Evolutionary conservation across 2,329 filamentous ascomycete genomes (phyloP).

Genomic region (Colletotrichum abscissum): DNA sequence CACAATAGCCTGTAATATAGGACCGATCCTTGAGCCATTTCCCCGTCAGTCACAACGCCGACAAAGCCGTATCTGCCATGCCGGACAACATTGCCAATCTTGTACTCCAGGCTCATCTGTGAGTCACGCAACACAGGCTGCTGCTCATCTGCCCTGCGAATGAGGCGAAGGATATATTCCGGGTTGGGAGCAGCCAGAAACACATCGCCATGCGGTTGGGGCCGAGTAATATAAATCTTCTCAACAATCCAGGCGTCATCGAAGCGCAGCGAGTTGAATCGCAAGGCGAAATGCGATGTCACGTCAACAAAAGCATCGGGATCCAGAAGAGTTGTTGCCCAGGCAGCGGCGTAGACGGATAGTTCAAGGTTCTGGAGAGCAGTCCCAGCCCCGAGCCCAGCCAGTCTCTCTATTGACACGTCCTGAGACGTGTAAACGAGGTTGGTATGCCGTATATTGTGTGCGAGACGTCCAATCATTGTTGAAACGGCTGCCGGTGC

Average conservation of each 20-base stretch:
- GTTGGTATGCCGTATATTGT: constrained; percentile 70
- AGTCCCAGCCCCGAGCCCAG: constrained; percentile 42
- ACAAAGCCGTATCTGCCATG: constrained; percentile 85
- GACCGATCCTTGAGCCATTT: constrained; percentile 39
- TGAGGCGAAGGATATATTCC: constrained; percentile 45
- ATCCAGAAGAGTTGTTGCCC: constrained; percentile 71
- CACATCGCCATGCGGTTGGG: constrained; percentile 16
- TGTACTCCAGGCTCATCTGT: constrained; percentile 56
- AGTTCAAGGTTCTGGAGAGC: constrained; percentile 67
- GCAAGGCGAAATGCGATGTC: constrained; percentile 40
- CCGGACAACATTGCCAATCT: constrained; percentile 84
- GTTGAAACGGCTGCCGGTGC: constrained; percentile 71
- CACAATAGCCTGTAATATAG: constrained; percentile 20
- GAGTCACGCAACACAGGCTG: constrained; percentile 50
- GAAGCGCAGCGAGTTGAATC: constrained; percentile 60
- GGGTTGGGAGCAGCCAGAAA: constrained; percentile 25
- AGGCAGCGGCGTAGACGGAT: constrained; percentile 79
- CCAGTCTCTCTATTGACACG: constrained; percentile 31
- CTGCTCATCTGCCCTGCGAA: constrained; percentile 58
- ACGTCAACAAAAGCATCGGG: constrained; percentile 33
- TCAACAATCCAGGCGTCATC: constrained; percentile 80
- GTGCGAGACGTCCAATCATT: constrained; percentile 79
- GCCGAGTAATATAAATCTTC: constrained; percentile 45
- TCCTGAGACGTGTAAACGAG: constrained; percentile 47
- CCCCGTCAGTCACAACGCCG: constrained; percentile 86